These are phyloP conservation scores for Fusarium nygamai DNA, from an alignment of 2,329 filamentous ascomycete species.

Conservation along the genomic window DNA sequence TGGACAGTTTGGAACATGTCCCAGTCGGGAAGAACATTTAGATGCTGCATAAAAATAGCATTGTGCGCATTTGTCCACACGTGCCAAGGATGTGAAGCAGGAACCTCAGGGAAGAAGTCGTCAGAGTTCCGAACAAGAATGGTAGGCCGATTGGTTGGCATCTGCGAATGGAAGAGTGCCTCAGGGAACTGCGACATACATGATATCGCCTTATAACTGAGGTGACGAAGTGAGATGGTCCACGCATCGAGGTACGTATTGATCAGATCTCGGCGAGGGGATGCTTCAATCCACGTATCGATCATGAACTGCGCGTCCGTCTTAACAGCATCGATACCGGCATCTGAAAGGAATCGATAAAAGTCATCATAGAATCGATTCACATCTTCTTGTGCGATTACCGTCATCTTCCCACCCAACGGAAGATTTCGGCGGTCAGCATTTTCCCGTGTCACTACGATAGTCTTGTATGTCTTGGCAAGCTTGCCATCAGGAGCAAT, in stretches of 20 bases:
- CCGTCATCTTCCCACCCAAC: conserved; percentile 72
- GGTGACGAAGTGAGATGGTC: conserved; percentile 81
- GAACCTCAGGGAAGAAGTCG: conserved; percentile 89
- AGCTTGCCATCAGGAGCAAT: conserved; percentile 80
- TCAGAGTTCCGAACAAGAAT: conserved; percentile 86
- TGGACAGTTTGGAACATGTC: conserved; percentile 75
- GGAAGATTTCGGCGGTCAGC: conserved; percentile 58
- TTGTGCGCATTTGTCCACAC: conserved; percentile 96
- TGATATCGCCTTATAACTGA: conserved; percentile 81
- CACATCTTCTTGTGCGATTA: conserved; percentile 80
- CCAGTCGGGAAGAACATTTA: conserved; percentile 89
- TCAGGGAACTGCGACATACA: conserved; percentile 96
- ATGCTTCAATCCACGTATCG: conserved; percentile 76
- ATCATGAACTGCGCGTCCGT: conserved; percentile 93
- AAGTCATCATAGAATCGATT: conserved; percentile 87
- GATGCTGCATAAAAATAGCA: conserved; percentile 79
- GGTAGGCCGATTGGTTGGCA: conserved; percentile 78
- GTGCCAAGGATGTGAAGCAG: conserved; percentile 90
- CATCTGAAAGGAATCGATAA: conserved; percentile 79
- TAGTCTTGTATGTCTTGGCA: conserved; percentile 80
- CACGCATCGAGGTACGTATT: conserved; percentile 86
- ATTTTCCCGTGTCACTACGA: conserved; percentile 64
- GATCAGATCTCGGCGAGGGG: conserved; percentile 76
- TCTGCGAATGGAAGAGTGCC: conserved; percentile 84
- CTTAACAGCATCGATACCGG: conserved; percentile 88